Evolutionary conservation across 2,329 filamentous ascomycete species (phyloP), one percentile per base, ranked within the genome.

Genomic region (Fusarium sublunatum): DNA sequence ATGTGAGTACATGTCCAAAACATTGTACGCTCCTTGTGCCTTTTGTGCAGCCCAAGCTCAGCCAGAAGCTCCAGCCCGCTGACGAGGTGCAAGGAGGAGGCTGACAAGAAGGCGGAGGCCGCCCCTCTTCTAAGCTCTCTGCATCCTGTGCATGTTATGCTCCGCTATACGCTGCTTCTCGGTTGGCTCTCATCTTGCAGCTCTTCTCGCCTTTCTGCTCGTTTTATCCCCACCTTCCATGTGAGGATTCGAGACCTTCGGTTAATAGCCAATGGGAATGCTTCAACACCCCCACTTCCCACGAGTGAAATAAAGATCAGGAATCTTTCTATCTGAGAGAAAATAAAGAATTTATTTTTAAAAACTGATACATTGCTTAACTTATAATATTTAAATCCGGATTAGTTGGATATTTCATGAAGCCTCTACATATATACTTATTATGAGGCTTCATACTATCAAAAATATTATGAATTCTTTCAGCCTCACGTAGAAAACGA

Each of bases 221-320:
- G 47, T 58, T 52, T 46, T 35, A 34, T 56, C 50, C 47, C 49
- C 59, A 56, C 61, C 41, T 51, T 43, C 47, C 43, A 34, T 50
- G 47, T 24, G 36, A 50, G 47, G 29, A 50, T 44, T 35, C 38
- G 47, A 29, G 22, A 28, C n/a, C 50, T 55, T 72, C 66, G 68
- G 64, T 71, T 71, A 70, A 48, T 35, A 28, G 31, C 73, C 73
- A 75, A 75, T 74, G 43, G 62, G 28, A 47, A 24, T 26, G n/a
- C 34, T 9, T 13, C 13, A 36, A 9, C 7, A 46, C 53, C 68
- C 57, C 67, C 67, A 67, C 61, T 19, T 19, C 19, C 19, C 19
- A 19, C 2, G 19, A 19, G 19, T 19, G 19, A 19, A 19, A 19
- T 19, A 19, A 19, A 19, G 19, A 19, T 2, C 19, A 60, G 40